Percentiles rank a stretch among this genome's conserved stretches.
These are phyloP conservation scores for Aspergillus pseudotamarii DNA, from an alignment of 2,329 filamentous ascomycete genomes.

Conservation along the genomic window DNA sequence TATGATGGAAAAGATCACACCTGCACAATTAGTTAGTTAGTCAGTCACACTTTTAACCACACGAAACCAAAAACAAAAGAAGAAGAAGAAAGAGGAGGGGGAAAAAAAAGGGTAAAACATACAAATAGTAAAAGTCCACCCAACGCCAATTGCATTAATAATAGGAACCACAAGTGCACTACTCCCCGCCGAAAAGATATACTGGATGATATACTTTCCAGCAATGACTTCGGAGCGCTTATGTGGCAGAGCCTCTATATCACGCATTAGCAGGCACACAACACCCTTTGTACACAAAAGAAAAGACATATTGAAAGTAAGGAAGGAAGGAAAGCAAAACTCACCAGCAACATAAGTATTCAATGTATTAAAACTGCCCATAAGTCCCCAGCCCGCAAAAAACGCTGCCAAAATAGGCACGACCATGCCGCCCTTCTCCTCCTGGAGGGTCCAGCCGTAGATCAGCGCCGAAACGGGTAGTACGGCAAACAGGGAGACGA, in stretches of 20 bases:
- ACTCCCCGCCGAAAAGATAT: conserved; percentile 71
- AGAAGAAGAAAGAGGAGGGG: conserved; percentile 54
- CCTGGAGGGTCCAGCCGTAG: conserved; percentile 68
- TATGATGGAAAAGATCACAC: conserved; percentile 31
- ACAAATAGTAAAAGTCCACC: conserved; percentile 77
- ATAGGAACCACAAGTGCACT: conserved; percentile 73
- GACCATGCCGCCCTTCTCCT: conserved; percentile 56
- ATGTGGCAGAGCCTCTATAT: conserved; percentile 46
- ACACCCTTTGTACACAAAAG: background rate
- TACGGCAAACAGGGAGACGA: conserved; percentile 59
- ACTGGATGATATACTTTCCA: conserved; percentile 78
- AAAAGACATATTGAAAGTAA: background rate
- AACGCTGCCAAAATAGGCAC: conserved; percentile 72
- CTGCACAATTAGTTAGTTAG: conserved; percentile 15
- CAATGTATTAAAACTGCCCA: conserved; percentile 73
- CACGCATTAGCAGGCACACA: conserved; percentile 68
- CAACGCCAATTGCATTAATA: conserved; percentile 72
- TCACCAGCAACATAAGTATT: conserved; percentile 65
- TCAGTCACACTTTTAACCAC: background rate
- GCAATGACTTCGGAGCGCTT: conserved; percentile 72
- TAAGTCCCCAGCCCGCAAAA: conserved; percentile 69
- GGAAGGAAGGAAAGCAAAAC: background rate
- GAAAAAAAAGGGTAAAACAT: conserved; percentile 28
- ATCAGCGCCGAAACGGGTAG: conserved; percentile 66
- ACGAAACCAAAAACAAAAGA: background rate